Conservation (phyloP, 768 basidiomycete genomes). For the Tricholoma sp. region DNA sequence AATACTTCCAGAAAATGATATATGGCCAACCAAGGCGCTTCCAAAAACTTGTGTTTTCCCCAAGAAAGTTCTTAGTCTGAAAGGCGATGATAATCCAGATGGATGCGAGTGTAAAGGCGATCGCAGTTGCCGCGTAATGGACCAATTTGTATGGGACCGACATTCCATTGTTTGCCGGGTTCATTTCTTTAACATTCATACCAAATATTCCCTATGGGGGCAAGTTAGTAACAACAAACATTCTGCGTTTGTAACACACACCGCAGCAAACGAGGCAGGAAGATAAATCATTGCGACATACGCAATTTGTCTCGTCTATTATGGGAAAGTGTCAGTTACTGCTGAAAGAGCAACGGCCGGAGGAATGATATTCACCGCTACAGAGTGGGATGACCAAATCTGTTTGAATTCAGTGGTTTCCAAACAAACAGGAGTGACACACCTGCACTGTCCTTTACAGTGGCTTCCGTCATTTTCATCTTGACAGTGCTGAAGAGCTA, state of each 20-base stretch:
- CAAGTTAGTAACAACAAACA: background rate
- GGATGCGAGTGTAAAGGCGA: conserved; percentile 44
- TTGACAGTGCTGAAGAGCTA: conserved; percentile 59
- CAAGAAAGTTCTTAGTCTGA: conserved; percentile 39
- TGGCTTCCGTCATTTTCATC: conserved; percentile 48
- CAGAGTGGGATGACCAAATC: background rate
- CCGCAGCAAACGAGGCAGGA: conserved; percentile 49
- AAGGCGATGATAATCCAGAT: conserved; percentile 56
- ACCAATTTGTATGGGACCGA: conserved; percentile 12
- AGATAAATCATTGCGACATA: conserved; percentile 61
- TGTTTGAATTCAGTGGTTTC: background rate
- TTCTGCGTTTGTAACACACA: conserved; percentile 16
- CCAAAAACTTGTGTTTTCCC: conserved; percentile 20
- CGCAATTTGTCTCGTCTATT: conserved; percentile 52
- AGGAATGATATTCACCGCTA: conserved; percentile 17
- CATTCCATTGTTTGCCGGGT: conserved; percentile 28
- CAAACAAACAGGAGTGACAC: conserved; percentile 7
- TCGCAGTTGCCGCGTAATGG: conserved; percentile 37
- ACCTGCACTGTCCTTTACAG: conserved; percentile 47
- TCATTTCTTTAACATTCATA: conserved; percentile 50
- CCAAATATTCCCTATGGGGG: conserved; percentile 45
- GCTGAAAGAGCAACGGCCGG: background rate
- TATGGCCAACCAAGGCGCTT: conserved; percentile 33
- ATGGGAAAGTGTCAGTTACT: background rate
- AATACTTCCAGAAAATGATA: conserved; percentile 14